These are phyloP conservation scores for Hypericum androsaemum DNA, from an alignment of 345 rosid species.

Conservation along the genomic window DNA sequence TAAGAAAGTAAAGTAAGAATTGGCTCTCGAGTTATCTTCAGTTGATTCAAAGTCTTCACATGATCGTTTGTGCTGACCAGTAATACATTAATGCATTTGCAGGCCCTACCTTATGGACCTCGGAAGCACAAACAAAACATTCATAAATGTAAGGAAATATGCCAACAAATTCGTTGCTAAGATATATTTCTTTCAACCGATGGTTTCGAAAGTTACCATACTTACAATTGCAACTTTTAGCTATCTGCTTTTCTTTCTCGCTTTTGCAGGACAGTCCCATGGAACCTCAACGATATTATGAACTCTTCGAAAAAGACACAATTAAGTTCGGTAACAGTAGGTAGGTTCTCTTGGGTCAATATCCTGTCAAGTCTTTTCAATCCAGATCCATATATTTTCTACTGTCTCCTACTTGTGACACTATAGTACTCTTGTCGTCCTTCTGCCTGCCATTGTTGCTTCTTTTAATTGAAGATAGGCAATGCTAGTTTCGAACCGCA, in stretches of 20 bases:
- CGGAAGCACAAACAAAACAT: conserved; percentile 93
- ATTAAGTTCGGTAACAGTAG: conserved; percentile 95
- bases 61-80: too few relatives aligned
- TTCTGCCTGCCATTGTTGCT: too few relatives aligned
- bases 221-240: not conserved
- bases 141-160: conserved; percentile 51
- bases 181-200: conserved; percentile 2
- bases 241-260: conserved; percentile 13
- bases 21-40: conserved; percentile 4
- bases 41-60: not conserved
- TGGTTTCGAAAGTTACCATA: not conserved
- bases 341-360: conserved; percentile 26
- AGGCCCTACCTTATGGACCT: conserved; percentile 98
- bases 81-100: conserved; percentile 8
- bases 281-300: conserved; percentile 87
- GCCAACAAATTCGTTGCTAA: conserved; percentile 11
- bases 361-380: not conserved
- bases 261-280: conserved; percentile 64
- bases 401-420: not conserved
- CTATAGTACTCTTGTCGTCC: not conserved
- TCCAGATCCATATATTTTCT: not conserved
- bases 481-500: too few relatives aligned
- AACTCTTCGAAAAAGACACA: conserved; percentile 87
- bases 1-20: conserved; percentile 56
- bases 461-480: too few relatives aligned